Conservation (phyloP, 2,329 filamentous ascomycete genomes). For the Penicillium sp. region DNA sequence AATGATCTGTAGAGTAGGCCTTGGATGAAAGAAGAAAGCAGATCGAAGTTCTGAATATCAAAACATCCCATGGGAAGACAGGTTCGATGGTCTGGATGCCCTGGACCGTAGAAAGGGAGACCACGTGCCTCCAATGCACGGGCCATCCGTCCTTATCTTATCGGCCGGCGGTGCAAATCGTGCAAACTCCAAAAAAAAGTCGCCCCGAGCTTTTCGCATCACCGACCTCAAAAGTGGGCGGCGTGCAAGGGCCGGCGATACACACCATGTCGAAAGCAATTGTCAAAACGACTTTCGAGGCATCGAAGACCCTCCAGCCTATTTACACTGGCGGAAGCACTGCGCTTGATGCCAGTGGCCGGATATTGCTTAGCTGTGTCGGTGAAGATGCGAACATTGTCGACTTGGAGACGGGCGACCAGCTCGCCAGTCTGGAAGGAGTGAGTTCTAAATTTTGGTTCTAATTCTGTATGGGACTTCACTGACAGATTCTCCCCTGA, state of each 20-base stretch:
- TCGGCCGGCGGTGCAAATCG: constrained; percentile 32
- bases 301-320: constrained; percentile 79
- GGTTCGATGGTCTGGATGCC: no score
- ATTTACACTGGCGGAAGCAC: constrained; percentile 93
- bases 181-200: constrained; percentile 45
- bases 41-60: not conserved
- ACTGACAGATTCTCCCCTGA: constrained; percentile 17
- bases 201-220: constrained; percentile 32
- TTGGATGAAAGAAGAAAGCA: no score
- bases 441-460: constrained; percentile 56
- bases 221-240: constrained; percentile 18
- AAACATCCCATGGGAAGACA: no score
- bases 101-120: not conserved
- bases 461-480: constrained; percentile 9
- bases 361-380: constrained; percentile 83
- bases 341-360: constrained; percentile 78
- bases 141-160: constrained; percentile 28
- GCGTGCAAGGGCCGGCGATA: constrained; percentile 21
- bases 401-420: constrained; percentile 78
- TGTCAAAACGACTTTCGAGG: constrained; percentile 86
- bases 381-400: constrained; percentile 90
- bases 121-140: constrained; percentile 15
- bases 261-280: constrained; percentile 55
- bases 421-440: constrained; percentile 85
- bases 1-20: no score